Conservation (phyloP, 192 early-diverging fungal species). For the Jimgerdemannia lactiflua region DNA sequence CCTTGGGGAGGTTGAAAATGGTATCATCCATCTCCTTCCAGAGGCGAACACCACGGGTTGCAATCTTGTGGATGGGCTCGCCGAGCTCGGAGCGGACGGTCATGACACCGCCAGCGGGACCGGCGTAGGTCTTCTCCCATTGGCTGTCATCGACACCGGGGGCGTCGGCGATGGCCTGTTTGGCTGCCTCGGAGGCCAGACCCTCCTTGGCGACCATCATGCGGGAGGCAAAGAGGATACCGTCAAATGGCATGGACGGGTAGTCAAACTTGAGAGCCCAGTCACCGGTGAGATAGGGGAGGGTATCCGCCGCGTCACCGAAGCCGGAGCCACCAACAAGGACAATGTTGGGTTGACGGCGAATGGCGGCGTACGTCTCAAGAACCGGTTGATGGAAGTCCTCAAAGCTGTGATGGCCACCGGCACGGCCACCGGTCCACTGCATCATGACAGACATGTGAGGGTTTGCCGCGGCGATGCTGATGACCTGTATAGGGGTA, state of each 20-base stretch:
- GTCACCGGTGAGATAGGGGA: constrained; percentile 92
- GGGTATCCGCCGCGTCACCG: constrained; percentile 79
- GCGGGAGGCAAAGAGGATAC: constrained; percentile 93
- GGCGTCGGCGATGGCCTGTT: constrained; percentile 83
- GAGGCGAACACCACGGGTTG: constrained; percentile 75
- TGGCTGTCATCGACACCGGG: constrained; percentile 76
- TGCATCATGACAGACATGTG: constrained; percentile 88
- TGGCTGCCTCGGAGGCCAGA: constrained; percentile 71
- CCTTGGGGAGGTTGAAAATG: constrained; percentile 79
- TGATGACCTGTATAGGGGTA: constrained; percentile 44
- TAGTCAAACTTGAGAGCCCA: constrained; percentile 79
- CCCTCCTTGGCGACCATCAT: constrained; percentile 94
- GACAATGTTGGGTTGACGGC: constrained; percentile 75
- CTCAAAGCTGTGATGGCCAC: constrained; percentile 96
- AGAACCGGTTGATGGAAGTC: constrained; percentile 93
- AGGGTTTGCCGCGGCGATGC: constrained; percentile 78
- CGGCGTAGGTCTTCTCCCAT: constrained; percentile 85
- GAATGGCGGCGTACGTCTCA: constrained; percentile 81
- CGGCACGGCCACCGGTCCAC: constrained; percentile 96
- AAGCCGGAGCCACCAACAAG: constrained; percentile 92
- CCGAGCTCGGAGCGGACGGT: constrained; percentile 89
- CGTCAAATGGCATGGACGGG: constrained; percentile 95
- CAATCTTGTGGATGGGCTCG: constrained; percentile 92
- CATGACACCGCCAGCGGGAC: constrained; percentile 74
- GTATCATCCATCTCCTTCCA: constrained; percentile 81